phyloP scores from a whole-genome alignment of 805 yeast species.

The Saccharomycopsis amapae region DNA sequence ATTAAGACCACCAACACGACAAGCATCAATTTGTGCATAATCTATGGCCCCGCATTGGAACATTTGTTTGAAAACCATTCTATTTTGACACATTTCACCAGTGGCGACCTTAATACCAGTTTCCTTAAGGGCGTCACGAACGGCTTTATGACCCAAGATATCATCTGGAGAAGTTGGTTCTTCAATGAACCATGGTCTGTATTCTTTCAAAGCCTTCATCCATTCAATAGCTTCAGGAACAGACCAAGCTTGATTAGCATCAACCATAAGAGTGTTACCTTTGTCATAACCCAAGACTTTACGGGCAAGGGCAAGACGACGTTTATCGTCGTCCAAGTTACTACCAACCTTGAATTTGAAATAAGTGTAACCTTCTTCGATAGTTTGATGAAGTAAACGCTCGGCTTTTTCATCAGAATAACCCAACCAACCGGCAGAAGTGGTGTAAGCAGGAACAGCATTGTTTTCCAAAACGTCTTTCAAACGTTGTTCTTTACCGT shows the following conservation, averaged over 20 bases:
- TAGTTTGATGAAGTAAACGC: slow-evolving; percentile 28
- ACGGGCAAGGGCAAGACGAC: slow-evolving; percentile 32
- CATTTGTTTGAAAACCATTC: slow-evolving; percentile 30
- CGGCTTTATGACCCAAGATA: slow-evolving; percentile 28
- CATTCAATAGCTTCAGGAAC: slow-evolving; percentile 31
- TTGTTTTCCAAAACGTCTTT: slow-evolving; percentile 28
- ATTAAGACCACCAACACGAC: slow-evolving; percentile 32
- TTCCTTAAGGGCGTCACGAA: slow-evolving; percentile 28
- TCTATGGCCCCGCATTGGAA: slow-evolving; percentile 28
- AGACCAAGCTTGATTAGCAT: slow-evolving; percentile 32
- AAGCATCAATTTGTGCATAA: slow-evolving; percentile 29
- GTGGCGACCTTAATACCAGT: slow-evolving; percentile 31
- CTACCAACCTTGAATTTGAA: slow-evolving; percentile 39
- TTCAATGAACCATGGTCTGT: slow-evolving; percentile 31
- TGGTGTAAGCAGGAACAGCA: slow-evolving; percentile 39
- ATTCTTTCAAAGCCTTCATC: slow-evolving; percentile 27
- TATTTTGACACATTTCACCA: slow-evolving; percentile 32
- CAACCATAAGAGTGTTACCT: slow-evolving; percentile 28
- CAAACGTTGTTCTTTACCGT: slow-evolving; percentile 30
- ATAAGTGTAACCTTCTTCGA: slow-evolving; percentile 33
- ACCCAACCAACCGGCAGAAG: slow-evolving; percentile 41
- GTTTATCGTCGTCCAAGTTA: slow-evolving; percentile 31
- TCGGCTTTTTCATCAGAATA: slow-evolving; percentile 36
- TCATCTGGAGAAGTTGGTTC: slow-evolving; percentile 34
- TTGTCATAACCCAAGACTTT: slow-evolving; percentile 35